Conservation (phyloP, 139 green algal genomes). For the Micromonas pusilla region DNA sequence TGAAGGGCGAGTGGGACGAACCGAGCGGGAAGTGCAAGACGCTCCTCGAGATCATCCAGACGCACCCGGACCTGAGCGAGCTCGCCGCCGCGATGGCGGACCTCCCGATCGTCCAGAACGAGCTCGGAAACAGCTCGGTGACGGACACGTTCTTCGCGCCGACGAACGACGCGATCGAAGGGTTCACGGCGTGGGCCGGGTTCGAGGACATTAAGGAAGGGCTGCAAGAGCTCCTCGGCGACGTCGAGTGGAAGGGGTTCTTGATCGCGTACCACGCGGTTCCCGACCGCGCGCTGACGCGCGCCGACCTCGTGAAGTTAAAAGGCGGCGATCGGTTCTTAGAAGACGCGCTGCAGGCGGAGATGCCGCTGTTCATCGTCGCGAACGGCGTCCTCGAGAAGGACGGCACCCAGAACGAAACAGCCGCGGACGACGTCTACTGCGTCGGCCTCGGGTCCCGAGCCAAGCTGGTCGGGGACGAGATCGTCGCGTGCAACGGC, state of each 20-base stretch:
- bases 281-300: neutral
- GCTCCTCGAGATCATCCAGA: slow-evolving; percentile 8
- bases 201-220: neutral
- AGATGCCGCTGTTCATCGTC: neutral
- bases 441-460: neutral
- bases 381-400: too few relatives aligned
- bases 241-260: neutral
- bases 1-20: neutral
- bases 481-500: neutral
- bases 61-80: neutral
- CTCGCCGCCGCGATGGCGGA: neutral
- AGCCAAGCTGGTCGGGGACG: neutral
- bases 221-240: slow-evolving; percentile 1
- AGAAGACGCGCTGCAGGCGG: neutral
- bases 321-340: neutral
- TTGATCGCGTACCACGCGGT: slow-evolving; percentile 17
- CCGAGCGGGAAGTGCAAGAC: neutral
- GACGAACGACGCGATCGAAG: slow-evolving; percentile 4
- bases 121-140: neutral
- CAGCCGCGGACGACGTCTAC: neutral
- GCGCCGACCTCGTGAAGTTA: neutral
- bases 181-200: neutral
- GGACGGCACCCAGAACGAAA: too few relatives aligned
- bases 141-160: slow-evolving; percentile 22
- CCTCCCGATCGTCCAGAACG: neutral